These are phyloP conservation scores for Wickerhamomyces alni DNA, from an alignment of 805 yeast species.

Conservation along the genomic window DNA sequence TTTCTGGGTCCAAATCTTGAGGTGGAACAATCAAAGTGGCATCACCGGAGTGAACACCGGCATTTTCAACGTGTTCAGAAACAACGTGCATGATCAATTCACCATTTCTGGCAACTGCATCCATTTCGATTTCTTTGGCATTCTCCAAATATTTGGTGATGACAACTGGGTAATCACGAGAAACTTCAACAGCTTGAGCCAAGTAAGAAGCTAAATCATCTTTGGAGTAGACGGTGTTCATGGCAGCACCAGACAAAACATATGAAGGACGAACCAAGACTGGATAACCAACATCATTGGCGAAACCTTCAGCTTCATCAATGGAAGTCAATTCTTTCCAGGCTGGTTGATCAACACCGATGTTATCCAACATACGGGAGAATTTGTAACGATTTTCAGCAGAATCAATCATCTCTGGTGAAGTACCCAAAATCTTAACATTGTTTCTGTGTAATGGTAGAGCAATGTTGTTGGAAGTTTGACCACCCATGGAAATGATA, in stretches of 20 bases:
- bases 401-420: constrained; percentile 96
- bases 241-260: constrained; percentile 97
- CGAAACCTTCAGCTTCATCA: constrained; percentile 88
- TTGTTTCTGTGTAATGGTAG: constrained; percentile 87
- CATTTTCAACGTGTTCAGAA: constrained; percentile 97
- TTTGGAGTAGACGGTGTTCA: constrained; percentile 90
- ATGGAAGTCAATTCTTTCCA: constrained; percentile 96
- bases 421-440: constrained; percentile 92
- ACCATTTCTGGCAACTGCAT: constrained; percentile 95
- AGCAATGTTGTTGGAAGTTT: constrained; percentile 95
- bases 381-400: constrained; percentile 98
- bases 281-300: constrained; percentile 87
- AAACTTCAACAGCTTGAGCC: constrained; percentile 93
- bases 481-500: constrained; percentile 97
- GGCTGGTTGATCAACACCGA: constrained; percentile 98
- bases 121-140: constrained; percentile 98
- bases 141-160: constrained; percentile 94
- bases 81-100: constrained; percentile 94
- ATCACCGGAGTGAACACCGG: constrained; percentile 99
- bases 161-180: constrained; percentile 97
- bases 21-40: constrained; percentile 97
- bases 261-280: constrained; percentile 97
- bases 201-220: constrained; percentile 84
- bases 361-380: constrained; percentile 92
- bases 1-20: constrained; percentile 88